Conservation (phyloP, 768 basidiomycete species). For the Lactarius sanguifluus region DNA sequence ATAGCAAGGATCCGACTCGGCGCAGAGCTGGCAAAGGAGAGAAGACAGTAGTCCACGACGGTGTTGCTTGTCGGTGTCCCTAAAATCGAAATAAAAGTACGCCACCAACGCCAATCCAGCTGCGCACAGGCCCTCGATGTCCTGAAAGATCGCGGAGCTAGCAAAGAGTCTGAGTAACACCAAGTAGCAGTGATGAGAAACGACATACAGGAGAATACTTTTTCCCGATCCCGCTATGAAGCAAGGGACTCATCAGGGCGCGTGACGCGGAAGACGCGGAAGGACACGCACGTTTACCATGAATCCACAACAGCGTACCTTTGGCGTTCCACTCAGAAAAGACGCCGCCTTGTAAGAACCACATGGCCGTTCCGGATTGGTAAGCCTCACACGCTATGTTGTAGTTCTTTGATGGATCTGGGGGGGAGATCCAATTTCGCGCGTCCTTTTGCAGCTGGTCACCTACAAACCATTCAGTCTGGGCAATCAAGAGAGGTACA, state of each 20-base stretch:
- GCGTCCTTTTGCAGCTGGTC: not conserved
- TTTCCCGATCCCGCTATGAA: not conserved
- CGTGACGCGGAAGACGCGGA: not conserved
- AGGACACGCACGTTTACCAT: not conserved
- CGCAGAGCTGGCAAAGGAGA: not conserved
- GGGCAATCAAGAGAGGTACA: not conserved
- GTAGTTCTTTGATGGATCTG: not conserved
- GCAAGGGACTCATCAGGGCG: not conserved
- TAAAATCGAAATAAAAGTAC: not conserved
- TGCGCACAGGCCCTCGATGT: not conserved
- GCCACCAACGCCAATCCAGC: conserved; percentile 1
- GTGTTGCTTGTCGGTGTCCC: conserved; percentile 5
- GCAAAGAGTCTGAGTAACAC: not conserved
- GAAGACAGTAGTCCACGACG: not conserved
- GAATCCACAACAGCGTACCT: not conserved
- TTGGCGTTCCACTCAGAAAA: not conserved
- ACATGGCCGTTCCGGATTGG: not conserved
- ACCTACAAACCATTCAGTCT: not conserved
- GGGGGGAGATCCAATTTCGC: not conserved
- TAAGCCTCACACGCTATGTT: not conserved
- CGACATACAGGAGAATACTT: not conserved
- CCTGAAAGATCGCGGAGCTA: not conserved
- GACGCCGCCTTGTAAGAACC: not conserved
- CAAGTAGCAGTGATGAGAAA: not conserved
- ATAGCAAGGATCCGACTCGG: not conserved